Base-by-base conservation (phyloP, 1,284 basidiomycete species). In the Leccinum subrobustum region DNA sequence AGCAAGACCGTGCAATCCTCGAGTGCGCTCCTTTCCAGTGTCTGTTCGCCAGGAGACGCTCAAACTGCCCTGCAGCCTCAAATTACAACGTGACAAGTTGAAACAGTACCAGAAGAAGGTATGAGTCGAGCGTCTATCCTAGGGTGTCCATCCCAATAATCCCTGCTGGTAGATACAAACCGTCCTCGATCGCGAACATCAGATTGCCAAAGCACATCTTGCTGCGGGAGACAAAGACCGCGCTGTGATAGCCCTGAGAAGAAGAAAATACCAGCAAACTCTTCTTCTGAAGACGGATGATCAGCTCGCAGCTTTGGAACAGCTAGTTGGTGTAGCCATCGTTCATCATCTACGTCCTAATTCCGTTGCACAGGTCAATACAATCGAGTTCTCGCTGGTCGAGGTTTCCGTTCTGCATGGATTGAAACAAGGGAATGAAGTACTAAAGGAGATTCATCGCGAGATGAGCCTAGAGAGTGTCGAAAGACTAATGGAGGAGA, bases 91-190 rank as follows among this genome's bases (percentile, higher is more conserved):
- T 51, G 97, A 99, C 76, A 96, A 96, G 74, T 81, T 99, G 64
- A 91, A 86, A 73, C 94, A 96, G 74, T 99, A 98, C 71, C 95
- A 96, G 83, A 93, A 89, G 78, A 90, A 91, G 83, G 96, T 93
- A 64, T 44, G 82, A 64, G 23, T 58, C 33, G 31, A 29, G 44
- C 23, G 16, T 54, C 52, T 48, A 20, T 50, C 25, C 11, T 57
- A 33, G 47, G 58, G 35, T 37, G 35, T 58, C 56, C 58, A 47
- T 54, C 37, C 31, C 27, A 48, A 31, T 50, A 47, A 14, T 20
- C 33, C 39, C 23, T 50, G 37, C 4, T 14, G 47, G 47, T 64
- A 98, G 96, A 90, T 98, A 63, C 92, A 98, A 81, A 80, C 80
- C 23, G 80, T 98, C 6, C 83, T 97, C 55, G 89, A 94, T 60